Conservation (phyloP, 345 rosid genomes). For the Euphorbia lathyris region DNA sequence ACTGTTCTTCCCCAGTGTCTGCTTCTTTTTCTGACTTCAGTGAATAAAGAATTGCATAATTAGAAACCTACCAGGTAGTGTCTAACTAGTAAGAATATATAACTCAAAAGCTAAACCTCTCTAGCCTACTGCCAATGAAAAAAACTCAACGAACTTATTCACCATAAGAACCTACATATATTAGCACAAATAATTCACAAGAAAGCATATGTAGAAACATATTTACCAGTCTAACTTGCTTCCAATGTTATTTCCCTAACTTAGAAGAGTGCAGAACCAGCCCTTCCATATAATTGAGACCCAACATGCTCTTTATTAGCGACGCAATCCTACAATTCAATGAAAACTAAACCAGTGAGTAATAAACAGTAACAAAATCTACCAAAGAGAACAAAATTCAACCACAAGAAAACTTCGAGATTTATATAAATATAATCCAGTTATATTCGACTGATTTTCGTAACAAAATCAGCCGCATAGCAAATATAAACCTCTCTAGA, state of each 20-base stretch:
- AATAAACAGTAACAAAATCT: background rate
- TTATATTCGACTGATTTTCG: background rate
- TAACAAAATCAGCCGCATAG: background rate
- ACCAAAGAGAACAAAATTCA: background rate
- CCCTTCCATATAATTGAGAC: background rate
- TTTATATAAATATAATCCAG: background rate
- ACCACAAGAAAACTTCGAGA: background rate
- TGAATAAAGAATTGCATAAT: background rate
- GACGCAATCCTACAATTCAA: constrained; percentile 7
- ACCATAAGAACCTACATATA: background rate
- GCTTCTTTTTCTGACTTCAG: background rate
- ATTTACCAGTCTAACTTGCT: constrained; percentile 16
- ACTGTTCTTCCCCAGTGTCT: background rate
- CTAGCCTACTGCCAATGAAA: background rate
- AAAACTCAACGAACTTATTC: background rate
- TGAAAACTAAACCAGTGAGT: background rate
- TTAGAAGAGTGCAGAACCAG: background rate
- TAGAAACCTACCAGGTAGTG: background rate
- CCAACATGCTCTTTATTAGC: background rate
- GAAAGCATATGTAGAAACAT: background rate
- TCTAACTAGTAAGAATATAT: background rate
- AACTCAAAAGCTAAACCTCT: background rate
- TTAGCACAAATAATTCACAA: background rate
- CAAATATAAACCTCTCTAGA: constrained; percentile 4
- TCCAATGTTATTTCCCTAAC: constrained; percentile 9